Evolutionary conservation across 129 eudicot genomes (phyloP), one percentile per base, ranked within the genome.

Genomic region (Chrysanthemum lavandulifolium): DNA sequence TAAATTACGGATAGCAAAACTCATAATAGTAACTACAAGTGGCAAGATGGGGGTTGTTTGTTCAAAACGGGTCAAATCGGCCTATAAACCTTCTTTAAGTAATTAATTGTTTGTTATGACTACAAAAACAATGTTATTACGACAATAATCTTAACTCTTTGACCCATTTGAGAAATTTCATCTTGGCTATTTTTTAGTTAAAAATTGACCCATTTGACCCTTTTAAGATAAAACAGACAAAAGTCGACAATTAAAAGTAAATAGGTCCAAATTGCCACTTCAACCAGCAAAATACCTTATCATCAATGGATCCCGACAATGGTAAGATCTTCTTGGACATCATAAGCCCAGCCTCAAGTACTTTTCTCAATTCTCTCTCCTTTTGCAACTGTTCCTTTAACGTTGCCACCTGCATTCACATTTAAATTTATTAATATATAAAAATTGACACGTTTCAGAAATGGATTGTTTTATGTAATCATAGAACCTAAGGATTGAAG

Each of bases 351-450:
- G 80, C 86, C 80, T 95, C 97, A 61, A 95, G 86, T 68, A 75
- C 77, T 65, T 76, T 72, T 68, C 87, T 80, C 82, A 95, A 52
- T 45, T 95, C 89, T 76, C 70, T 88, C 82, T 95, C 96, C 78
- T 81, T 86, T 45, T 86, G 82, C 75, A 90, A 73, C 74, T 84
- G 84, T 78, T 90, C 91, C 53, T 81, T 83, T 53, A 95, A 79
- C 60, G 79, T 76, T 73, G 86, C 79, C 80, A 90, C 96, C 99
- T 95, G 84, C 69, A 69, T 19, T 53, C 23, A 33, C 62, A 62
- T 58, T 13, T 43, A 55, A 15, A 47, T 75, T 21, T 21, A 21
- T 21, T 21, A 21, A 21, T 21, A 21, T 21, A 21, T 21, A 21
- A 21, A 21, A 21, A 19, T 43, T 71, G 68, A 23, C 43, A 40